Conservation (phyloP, 2,329 filamentous ascomycete genomes). For the Cordyceps javanica region DNA sequence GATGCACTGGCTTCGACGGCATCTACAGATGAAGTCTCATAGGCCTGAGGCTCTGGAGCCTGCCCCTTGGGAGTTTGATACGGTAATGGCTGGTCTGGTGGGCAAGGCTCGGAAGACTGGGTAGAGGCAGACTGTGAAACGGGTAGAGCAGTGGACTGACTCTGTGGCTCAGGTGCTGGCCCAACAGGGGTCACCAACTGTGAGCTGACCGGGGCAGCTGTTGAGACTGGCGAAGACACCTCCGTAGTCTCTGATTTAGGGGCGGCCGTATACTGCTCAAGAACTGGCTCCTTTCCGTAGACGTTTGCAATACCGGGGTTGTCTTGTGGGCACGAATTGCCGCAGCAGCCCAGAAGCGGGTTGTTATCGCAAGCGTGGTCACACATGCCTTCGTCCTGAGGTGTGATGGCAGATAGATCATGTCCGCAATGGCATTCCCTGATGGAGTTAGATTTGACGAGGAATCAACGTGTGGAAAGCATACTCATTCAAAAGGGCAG, state of each 20-base stretch:
- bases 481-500: slow-evolving; percentile 28
- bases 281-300: slow-evolving; percentile 18
- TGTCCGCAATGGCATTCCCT: slow-evolving; percentile 32
- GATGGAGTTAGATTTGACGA: slow-evolving; percentile 5
- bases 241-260: background rate
- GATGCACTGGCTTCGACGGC: slow-evolving; percentile 10
- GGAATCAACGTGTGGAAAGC: background rate
- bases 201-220: slow-evolving; percentile 4
- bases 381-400: slow-evolving; percentile 25
- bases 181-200: slow-evolving; percentile 5
- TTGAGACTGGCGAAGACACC: slow-evolving; percentile 9
- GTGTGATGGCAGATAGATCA: slow-evolving; percentile 22
- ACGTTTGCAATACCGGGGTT: slow-evolving; percentile 26
- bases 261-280: slow-evolving; percentile 13
- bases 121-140: slow-evolving; percentile 2
- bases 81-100: background rate
- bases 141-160: background rate
- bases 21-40: slow-evolving; percentile 14
- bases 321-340: slow-evolving; percentile 24
- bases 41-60: slow-evolving; percentile 15
- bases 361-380: slow-evolving; percentile 26
- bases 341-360: slow-evolving; percentile 26
- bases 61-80: slow-evolving; percentile 10
- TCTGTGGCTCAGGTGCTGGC: slow-evolving; percentile 4
- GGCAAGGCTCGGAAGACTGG: slow-evolving; percentile 1